phyloP scores from a whole-genome alignment of 257 asterid species.

The Pogostemon cablin region DNA sequence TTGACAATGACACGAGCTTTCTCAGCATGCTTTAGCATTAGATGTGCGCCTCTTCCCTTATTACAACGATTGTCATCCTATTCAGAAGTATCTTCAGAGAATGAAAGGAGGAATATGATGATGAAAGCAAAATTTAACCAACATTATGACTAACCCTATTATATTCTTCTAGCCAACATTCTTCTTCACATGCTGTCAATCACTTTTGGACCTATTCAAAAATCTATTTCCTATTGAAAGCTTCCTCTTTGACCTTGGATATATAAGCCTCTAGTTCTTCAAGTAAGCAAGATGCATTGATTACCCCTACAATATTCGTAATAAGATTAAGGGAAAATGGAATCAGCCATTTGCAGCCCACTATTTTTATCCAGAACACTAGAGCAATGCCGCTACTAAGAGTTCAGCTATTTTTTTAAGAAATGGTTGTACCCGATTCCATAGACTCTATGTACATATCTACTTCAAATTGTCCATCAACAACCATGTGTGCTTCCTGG shows the following conservation, averaged over 20 bases:
- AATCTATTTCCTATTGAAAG: slow-evolving; percentile 75
- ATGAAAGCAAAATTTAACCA: slow-evolving; percentile 24
- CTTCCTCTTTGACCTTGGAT: slow-evolving; percentile 71
- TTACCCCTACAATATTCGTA: slow-evolving; percentile 52
- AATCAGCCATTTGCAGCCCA: not conserved
- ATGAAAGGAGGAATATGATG: not conserved
- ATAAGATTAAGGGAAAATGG: slow-evolving; percentile 12
- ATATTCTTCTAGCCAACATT: slow-evolving; percentile 95
- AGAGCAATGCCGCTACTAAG: not conserved
- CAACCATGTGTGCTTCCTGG: slow-evolving; percentile 68
- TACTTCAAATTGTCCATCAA: slow-evolving; percentile 49
- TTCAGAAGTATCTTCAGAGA: slow-evolving; percentile 22
- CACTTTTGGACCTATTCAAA: slow-evolving; percentile 89
- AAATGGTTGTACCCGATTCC: slow-evolving; percentile 60
- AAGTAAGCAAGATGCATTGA: slow-evolving; percentile 62
- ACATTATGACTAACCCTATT: slow-evolving; percentile 63
- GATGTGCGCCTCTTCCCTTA: slow-evolving; percentile 93
- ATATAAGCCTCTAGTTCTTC: slow-evolving; percentile 73
- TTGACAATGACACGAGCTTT: slow-evolving; percentile 86
- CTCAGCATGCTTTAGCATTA: slow-evolving; percentile 86
- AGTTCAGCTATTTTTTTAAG: not conserved
- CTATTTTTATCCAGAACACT: not conserved
- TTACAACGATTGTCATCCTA: slow-evolving; percentile 91
- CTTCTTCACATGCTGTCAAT: slow-evolving; percentile 87
- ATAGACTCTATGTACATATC: slow-evolving; percentile 58